Evolutionary conservation across 345 rosid genomes (phyloP).

Genomic region (Turritis glabra): DNA sequence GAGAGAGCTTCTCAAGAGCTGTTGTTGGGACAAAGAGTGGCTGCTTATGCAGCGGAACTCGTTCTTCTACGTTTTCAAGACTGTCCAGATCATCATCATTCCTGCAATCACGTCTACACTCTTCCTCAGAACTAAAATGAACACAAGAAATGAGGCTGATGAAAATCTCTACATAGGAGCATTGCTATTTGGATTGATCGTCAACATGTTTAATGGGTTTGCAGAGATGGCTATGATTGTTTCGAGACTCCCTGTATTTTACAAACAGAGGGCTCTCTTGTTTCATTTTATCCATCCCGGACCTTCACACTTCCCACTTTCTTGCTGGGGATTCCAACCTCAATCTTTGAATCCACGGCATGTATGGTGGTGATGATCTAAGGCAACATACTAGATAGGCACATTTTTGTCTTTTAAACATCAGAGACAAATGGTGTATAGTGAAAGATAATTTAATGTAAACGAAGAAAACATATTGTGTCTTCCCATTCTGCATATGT

Average conservation of each 20-base stretch:
- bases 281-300: conserved; percentile 83
- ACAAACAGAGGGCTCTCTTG: conserved; percentile 65
- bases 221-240: conserved; percentile 64
- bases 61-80: conserved; percentile 37
- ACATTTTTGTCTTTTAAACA: too few relatives aligned
- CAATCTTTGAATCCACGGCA: conserved; percentile 45
- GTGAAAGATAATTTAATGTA: too few relatives aligned
- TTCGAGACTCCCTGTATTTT: conserved; percentile 66
- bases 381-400: too few relatives aligned
- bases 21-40: conserved; percentile 57
- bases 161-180: conserved; percentile 50
- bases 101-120: conserved; percentile 53
- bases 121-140: conserved; percentile 51
- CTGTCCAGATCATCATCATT: conserved; percentile 48
- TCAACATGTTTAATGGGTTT: conserved; percentile 58
- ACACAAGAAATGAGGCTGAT: conserved; percentile 7
- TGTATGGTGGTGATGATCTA: conserved; percentile 69
- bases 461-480: too few relatives aligned
- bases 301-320: conserved; percentile 60
- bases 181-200: conserved; percentile 49
- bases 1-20: conserved; percentile 63
- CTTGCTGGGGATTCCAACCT: conserved; percentile 50
- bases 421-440: too few relatives aligned
- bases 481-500: too few relatives aligned
- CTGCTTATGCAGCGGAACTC: conserved; percentile 36